Percentiles rank a stretch among this genome's conserved stretches.
phyloP scores from a whole-genome alignment of 108 stramenopile species.

The Thalassiosira profunda region DNA sequence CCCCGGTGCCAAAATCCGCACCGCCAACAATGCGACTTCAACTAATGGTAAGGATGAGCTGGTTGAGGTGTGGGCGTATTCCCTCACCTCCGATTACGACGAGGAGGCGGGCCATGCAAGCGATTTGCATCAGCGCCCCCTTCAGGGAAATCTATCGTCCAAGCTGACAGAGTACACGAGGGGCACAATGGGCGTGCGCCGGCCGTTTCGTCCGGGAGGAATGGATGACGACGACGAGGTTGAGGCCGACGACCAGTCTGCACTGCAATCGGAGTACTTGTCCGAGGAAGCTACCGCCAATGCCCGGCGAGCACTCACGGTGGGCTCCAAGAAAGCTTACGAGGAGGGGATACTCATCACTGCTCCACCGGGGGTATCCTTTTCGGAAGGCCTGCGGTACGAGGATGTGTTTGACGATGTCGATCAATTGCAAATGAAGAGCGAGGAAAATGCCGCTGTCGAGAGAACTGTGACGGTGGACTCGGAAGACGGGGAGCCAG shows the following conservation, averaged over 20 bases:
- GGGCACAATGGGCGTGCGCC: conserved; percentile 60
- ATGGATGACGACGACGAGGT: conserved; percentile 49
- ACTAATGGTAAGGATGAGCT: conserved; percentile 14
- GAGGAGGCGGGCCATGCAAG: neutral
- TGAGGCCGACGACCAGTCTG: neutral
- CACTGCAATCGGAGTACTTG: conserved; percentile 26
- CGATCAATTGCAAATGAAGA: conserved; percentile 10
- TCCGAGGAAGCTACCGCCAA: conserved; percentile 54
- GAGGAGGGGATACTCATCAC: conserved; percentile 72
- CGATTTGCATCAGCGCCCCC: conserved; percentile 45
- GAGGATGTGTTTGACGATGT: conserved; percentile 63
- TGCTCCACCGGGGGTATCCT: conserved; percentile 71
- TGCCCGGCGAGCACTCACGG: conserved; percentile 54
- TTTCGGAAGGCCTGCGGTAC: conserved; percentile 68
- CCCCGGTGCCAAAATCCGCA: conserved; percentile 30
- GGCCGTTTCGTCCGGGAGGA: conserved; percentile 80
- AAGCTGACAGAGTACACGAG: conserved; percentile 84
- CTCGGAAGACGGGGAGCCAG: conserved; percentile 2
- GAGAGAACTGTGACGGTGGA: too few relatives aligned
- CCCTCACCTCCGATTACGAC: conserved; percentile 13
- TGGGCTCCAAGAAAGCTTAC: conserved; percentile 64
- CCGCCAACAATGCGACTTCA: neutral
- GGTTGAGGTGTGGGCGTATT: conserved; percentile 46
- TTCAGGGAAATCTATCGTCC: conserved; percentile 72
- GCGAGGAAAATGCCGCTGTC: too few relatives aligned